These are phyloP conservation scores for Olyra latifolia DNA, from an alignment of 176 grass and related monocot species.

Conservation along the genomic window DNA sequence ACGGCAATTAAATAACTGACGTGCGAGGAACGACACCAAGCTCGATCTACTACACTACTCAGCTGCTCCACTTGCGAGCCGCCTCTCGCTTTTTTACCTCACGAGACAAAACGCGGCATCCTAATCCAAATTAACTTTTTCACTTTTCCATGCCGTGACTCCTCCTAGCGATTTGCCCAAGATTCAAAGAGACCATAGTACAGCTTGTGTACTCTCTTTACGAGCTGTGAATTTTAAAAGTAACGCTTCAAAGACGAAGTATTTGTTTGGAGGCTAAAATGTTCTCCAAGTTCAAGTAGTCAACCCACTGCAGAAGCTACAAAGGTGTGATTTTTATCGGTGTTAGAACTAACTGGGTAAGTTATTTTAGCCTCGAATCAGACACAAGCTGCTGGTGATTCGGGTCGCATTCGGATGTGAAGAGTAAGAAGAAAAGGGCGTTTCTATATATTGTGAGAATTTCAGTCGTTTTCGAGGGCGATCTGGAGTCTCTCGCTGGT, in stretches of 20 bases:
- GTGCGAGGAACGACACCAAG: slow-evolving; percentile 4
- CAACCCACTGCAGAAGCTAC: background rate
- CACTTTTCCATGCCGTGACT: background rate
- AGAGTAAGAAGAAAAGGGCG: background rate
- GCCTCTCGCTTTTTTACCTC: slow-evolving; percentile 14
- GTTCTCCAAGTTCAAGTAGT: background rate
- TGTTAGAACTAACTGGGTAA: background rate
- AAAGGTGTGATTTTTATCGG: background rate
- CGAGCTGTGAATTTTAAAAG: background rate
- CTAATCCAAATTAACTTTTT: background rate
- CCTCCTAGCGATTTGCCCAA: background rate
- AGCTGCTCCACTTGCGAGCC: background rate
- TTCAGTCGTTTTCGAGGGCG: background rate
- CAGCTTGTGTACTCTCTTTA: background rate
- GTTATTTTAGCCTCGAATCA: background rate
- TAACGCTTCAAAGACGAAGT: background rate
- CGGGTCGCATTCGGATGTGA: background rate
- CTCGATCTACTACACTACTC: background rate
- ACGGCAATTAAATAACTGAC: slow-evolving; percentile 2
- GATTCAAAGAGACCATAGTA: background rate
- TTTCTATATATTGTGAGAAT: background rate
- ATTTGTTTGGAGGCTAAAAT: background rate
- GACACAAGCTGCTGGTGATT: background rate
- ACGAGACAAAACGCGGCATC: background rate
- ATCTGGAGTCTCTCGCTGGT: background rate